These are phyloP conservation scores for Artomyces pyxidatus DNA, from an alignment of 768 basidiomycete species.

Conservation along the genomic window DNA sequence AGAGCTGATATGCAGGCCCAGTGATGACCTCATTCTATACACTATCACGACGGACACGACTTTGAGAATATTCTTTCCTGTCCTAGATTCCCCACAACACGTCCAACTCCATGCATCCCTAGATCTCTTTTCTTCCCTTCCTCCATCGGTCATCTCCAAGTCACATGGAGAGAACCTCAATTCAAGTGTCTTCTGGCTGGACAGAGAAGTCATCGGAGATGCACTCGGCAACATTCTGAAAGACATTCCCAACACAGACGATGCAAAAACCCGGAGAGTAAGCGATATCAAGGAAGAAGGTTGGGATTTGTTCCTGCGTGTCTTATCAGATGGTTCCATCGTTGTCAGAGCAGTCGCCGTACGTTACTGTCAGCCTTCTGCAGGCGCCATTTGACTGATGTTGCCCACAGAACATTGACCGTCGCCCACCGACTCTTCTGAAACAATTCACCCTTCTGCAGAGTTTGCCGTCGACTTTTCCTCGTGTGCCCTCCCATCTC, in stretches of 20 bases:
- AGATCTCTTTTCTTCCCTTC: constrained; percentile 60
- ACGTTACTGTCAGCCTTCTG: constrained; percentile 27
- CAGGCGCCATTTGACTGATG: no score
- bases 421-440: constrained; percentile 77
- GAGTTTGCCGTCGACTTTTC: constrained; percentile 41
- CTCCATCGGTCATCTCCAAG: constrained; percentile 26
- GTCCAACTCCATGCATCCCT: constrained; percentile 80
- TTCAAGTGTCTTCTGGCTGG: constrained; percentile 63
- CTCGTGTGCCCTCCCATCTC: constrained; percentile 41
- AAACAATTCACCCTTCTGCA: constrained; percentile 69
- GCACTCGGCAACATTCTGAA: constrained; percentile 37
- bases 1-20: constrained; percentile 21
- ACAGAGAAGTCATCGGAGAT: constrained; percentile 48
- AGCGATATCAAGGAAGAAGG: constrained; percentile 60
- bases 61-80: constrained; percentile 78
- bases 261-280: constrained; percentile 38
- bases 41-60: constrained; percentile 79
- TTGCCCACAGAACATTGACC: constrained; percentile 68
- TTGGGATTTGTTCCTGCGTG: constrained; percentile 75
- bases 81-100: constrained; percentile 76
- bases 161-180: constrained; percentile 17
- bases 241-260: constrained; percentile 29
- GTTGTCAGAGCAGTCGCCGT: constrained; percentile 68
- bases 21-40: constrained; percentile 73
- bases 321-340: constrained; percentile 66